Percentiles rank a stretch among this genome's conserved stretches.
These are phyloP conservation scores for Cladosporium sp. DNA, from an alignment of 2,329 filamentous ascomycete species.

Conservation along the genomic window DNA sequence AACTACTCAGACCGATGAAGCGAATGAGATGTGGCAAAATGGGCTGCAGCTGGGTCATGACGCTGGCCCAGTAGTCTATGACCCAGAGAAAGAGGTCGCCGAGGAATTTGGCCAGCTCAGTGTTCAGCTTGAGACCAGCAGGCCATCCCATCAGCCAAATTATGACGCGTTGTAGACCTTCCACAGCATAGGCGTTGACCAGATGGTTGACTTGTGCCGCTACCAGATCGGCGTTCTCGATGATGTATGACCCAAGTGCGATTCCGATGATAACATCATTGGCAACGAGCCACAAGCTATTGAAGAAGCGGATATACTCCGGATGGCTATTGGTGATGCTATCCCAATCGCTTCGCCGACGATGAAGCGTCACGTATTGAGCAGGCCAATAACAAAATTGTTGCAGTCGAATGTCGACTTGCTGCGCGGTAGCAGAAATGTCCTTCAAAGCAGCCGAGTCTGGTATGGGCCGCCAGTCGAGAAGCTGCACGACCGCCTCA, in stretches of 20 bases:
- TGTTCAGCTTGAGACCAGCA: constrained; percentile 91
- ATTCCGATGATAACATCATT: constrained; percentile 99
- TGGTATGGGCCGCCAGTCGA: constrained; percentile 82
- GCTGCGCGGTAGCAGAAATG: constrained; percentile 92
- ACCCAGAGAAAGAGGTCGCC: constrained; percentile 98
- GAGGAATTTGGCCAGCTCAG: constrained; percentile 86
- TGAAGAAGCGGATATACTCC: constrained; percentile 98
- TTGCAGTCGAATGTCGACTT: constrained; percentile 93
- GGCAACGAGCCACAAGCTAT: constrained; percentile 95
- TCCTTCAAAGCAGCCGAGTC: constrained; percentile 87
- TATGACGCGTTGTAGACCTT: constrained; percentile 84
- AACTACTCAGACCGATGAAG: constrained; percentile 90
- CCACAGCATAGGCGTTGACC: constrained; percentile 79
- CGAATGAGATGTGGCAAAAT: constrained; percentile 83
- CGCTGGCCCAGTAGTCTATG: constrained; percentile 93
- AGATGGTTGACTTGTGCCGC: constrained; percentile 75
- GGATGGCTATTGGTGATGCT: constrained; percentile 94
- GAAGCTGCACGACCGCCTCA: constrained; percentile 72
- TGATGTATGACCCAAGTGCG: constrained; percentile 91
- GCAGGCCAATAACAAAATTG: constrained; percentile 99
- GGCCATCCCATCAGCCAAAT: constrained; percentile 96
- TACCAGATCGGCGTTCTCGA: constrained; percentile 87
- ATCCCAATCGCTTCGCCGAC: constrained; percentile 87
- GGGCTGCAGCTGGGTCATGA: constrained; percentile 74
- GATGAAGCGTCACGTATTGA: constrained; percentile 89